These are phyloP conservation scores for Artemisia argyi DNA, from an alignment of 129 eudicot genomes.

Conservation along the genomic window DNA sequence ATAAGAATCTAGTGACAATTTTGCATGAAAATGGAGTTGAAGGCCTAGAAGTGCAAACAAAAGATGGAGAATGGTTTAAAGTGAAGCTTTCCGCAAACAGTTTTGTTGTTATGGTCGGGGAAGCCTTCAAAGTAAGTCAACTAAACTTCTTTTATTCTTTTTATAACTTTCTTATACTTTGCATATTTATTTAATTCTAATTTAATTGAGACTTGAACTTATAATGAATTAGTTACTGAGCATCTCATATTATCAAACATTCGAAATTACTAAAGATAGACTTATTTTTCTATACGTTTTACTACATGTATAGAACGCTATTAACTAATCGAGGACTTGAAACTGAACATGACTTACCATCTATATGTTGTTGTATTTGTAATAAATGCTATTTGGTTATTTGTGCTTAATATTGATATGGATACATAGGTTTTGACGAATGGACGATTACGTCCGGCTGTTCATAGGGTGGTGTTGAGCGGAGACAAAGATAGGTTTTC, in stretches of 20 bases:
- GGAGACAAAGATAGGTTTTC: conserved; percentile 43
- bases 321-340: background rate
- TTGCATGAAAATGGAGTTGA: conserved; percentile 41
- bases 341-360: background rate
- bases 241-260: background rate
- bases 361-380: conserved; percentile 15
- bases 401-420: background rate
- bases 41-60: conserved; percentile 49
- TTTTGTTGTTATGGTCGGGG: conserved; percentile 58
- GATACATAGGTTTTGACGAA: conserved; percentile 49
- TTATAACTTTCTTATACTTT: background rate
- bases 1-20: conserved; percentile 53
- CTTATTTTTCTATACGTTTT: too few relatives aligned
- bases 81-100: conserved; percentile 34
- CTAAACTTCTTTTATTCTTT: background rate
- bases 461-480: conserved; percentile 41
- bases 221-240: background rate
- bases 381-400: background rate
- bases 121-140: conserved; percentile 43
- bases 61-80: conserved; percentile 48
- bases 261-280: too few relatives aligned
- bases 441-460: conserved; percentile 39
- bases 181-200: background rate
- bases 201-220: background rate
- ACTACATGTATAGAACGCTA: background rate